phyloP scores from a whole-genome alignment of 129 eudicot genomes.

The Rutidosis leptorrhynchoides region DNA sequence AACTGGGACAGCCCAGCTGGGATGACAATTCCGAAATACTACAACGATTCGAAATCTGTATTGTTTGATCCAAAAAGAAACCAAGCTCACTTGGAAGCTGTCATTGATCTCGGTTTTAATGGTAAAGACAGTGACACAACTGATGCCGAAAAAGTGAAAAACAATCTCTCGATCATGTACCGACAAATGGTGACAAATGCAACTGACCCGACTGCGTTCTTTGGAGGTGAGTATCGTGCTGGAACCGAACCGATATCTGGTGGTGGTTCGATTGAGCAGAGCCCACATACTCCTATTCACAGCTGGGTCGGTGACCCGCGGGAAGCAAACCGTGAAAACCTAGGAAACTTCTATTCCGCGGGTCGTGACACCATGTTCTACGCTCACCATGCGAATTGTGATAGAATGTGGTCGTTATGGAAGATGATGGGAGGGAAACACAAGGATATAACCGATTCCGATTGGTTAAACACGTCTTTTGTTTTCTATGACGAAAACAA shows the following conservation, averaged over 20 bases:
- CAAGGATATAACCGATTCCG: neutral
- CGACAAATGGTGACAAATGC: conserved; percentile 7
- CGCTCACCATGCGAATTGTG: conserved; percentile 1
- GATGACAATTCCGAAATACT: neutral
- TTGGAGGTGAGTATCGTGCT: conserved; percentile 4
- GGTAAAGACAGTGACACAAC: neutral
- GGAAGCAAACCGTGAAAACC: conserved; percentile 2
- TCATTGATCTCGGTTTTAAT: neutral
- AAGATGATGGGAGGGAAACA: neutral
- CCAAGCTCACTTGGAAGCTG: neutral
- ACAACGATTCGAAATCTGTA: neutral
- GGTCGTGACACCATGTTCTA: conserved; percentile 11
- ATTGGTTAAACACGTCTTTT: neutral
- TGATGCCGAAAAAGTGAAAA: neutral
- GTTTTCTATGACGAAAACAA: conserved; percentile 11
- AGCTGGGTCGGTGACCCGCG: neutral
- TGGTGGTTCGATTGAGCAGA: neutral
- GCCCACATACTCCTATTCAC: neutral
- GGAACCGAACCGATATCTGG: neutral
- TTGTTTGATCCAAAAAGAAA: neutral
- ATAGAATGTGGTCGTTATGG: conserved; percentile 14
- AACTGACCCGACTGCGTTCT: conserved; percentile 1
- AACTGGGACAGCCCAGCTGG: conserved; percentile 5
- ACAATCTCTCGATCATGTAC: neutral
- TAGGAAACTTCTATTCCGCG: conserved; percentile 6